Base-by-base conservation (phyloP, 495 filamentous ascomycete genomes). In the Penicilliopsis zonata region DNA sequence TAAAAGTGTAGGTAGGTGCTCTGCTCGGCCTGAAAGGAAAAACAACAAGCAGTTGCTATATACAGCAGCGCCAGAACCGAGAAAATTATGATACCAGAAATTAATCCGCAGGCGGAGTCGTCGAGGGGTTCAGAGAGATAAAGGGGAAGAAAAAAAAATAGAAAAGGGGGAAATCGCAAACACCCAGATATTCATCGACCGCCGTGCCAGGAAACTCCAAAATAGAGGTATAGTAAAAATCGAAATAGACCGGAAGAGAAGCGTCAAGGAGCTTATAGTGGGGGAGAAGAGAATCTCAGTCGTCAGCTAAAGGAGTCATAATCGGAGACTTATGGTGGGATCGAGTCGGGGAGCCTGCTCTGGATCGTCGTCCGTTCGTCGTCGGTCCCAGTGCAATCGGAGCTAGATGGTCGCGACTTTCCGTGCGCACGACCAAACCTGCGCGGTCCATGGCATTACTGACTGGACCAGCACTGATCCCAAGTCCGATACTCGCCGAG, bases 351-450 rank as follows among this genome's bases (percentile, higher is more conserved):
- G 60, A 66, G 39, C 55, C 57, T 16, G 60, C 52, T 34, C 61
- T 39, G 18, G 61, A 64, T 17, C 59, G 59, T 25, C 61, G 59
- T 3, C 61, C 62, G 30, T 64, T 63, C 0, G 50, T 63, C 8
- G 58, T 62, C 14, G 60, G 58, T 1, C 60, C 60, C 13, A 64
- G 19, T 12, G 58, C 53, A 14, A 63, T 40, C 7, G 61, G 59
- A 17, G 59, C 50, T 32, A 80, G 50, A 38, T 82, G 69, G 47
- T 94, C 87, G 31, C 82, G 64, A 48, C 83, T 90, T 47, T 90
- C 86, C 1, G 80, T 83, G 41, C 85, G 62, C 2, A 81, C 72
- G 19, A 81, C 80, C 37, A 92, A 50, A 19, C 85, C 84, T 26
- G 69, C 76, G 31, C 82, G 64, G 38, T 84, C 78, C 43, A 88